phyloP scores from a whole-genome alignment of 345 rosid species.

The Gossypium mustelinum region DNA sequence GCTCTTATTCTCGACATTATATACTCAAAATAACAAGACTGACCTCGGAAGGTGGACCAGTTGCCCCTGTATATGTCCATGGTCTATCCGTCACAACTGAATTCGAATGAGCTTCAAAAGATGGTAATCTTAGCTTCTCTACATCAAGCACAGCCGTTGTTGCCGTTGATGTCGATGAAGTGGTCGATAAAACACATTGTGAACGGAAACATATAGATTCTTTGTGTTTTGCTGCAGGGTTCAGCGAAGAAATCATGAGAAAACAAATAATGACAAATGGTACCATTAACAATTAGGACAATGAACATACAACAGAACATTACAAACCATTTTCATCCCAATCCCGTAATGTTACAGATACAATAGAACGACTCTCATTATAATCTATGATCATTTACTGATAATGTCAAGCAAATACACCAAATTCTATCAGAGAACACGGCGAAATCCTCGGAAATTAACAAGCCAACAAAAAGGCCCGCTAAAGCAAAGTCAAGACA shows the following conservation, averaged over 20 bases:
- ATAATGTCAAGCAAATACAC: too few relatives aligned
- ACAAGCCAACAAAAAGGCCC: too few relatives aligned
- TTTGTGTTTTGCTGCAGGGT: constrained; percentile 57
- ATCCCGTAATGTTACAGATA: too few relatives aligned
- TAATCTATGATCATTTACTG: too few relatives aligned
- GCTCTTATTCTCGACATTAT: neutral
- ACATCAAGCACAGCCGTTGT: constrained; percentile 56
- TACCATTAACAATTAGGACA: neutral
- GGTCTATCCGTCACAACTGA: constrained; percentile 42
- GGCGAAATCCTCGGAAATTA: too few relatives aligned
- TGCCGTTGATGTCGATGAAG: constrained; percentile 36
- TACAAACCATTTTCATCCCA: neutral
- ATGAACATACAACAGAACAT: neutral
- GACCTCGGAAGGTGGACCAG: constrained; percentile 64
- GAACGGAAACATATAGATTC: constrained; percentile 45
- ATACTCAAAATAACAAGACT: constrained; percentile 1
- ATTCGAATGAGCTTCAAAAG: constrained; percentile 55
- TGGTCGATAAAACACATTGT: constrained; percentile 64
- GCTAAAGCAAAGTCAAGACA: too few relatives aligned
- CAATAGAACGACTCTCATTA: too few relatives aligned
- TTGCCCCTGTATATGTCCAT: constrained; percentile 60
- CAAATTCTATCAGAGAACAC: too few relatives aligned
- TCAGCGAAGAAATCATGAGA: constrained; percentile 19
- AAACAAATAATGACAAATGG: neutral
- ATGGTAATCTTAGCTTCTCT: constrained; percentile 73